Evolutionary conservation across 768 basidiomycete species (phyloP).

Genomic region (Tephrocybe sp.): DNA sequence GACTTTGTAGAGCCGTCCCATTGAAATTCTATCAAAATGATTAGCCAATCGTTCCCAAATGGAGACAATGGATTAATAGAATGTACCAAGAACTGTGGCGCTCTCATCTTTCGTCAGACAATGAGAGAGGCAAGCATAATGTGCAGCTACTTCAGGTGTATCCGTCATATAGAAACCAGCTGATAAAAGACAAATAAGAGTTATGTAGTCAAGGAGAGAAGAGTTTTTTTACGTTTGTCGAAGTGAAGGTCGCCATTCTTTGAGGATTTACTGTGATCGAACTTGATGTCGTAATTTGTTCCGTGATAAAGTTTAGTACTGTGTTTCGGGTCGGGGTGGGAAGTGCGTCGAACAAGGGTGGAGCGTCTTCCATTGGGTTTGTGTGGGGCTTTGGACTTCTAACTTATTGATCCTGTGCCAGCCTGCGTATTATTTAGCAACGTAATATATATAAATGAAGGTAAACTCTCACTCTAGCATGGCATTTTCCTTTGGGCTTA

Average conservation of each 20-base stretch:
- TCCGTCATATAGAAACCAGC: not conserved
- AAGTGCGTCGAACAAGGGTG: not conserved
- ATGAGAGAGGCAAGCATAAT: not conserved
- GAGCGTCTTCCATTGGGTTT: not conserved
- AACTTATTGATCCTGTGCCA: not conserved
- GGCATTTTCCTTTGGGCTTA: no score
- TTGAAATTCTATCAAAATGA: not conserved
- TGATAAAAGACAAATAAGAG: not conserved
- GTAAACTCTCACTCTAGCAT: no score
- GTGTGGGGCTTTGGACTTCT: not conserved
- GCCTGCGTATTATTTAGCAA: no score
- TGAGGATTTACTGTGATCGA: not conserved
- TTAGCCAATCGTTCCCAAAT: not conserved
- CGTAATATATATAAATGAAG: no score
- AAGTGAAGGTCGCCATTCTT: not conserved
- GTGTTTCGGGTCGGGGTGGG: not conserved
- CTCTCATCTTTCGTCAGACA: not conserved
- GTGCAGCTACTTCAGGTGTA: not conserved
- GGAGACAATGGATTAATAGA: not conserved
- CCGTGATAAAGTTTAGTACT: not conserved
- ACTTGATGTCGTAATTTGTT: not conserved
- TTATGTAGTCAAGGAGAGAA: not conserved
- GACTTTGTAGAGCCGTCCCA: not conserved
- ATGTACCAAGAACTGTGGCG: not conserved
- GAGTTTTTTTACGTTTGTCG: not conserved